These are phyloP conservation scores for Mycena vitilis DNA, from an alignment of 768 basidiomycete species.

Conservation along the genomic window DNA sequence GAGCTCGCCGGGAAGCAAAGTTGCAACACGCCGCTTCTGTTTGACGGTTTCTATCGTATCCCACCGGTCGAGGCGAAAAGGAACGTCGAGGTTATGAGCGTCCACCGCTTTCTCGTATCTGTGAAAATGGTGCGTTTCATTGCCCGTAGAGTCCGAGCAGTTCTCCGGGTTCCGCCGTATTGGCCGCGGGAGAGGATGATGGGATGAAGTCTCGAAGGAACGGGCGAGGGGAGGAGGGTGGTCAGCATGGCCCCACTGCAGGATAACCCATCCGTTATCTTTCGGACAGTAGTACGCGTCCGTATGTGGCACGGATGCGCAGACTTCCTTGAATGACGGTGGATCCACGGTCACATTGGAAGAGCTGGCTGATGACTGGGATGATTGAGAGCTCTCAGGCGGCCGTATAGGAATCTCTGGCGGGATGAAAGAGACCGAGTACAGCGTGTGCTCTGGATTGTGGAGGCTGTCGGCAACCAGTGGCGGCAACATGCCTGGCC, in stretches of 20 bases:
- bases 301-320: constrained; percentile 81
- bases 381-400: constrained; percentile 15
- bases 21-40: constrained; percentile 59
- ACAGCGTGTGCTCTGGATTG: constrained; percentile 78
- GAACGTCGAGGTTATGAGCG: constrained; percentile 72
- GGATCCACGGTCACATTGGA: constrained; percentile 40
- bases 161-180: constrained; percentile 41
- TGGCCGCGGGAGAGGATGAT: constrained; percentile 68
- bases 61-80: constrained; percentile 71
- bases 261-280: constrained; percentile 86
- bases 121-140: constrained; percentile 87
- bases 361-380: constrained; percentile 32
- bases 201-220: constrained; percentile 57
- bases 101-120: constrained; percentile 78
- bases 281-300: constrained; percentile 86
- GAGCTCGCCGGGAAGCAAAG: constrained; percentile 50
- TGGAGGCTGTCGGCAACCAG: constrained; percentile 75
- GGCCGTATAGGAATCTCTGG: constrained; percentile 22
- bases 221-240: constrained; percentile 70
- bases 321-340: constrained; percentile 73
- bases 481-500: constrained; percentile 77
- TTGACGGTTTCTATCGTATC: constrained; percentile 62
- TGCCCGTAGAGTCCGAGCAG: constrained; percentile 43
- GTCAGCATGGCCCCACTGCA: constrained; percentile 74
- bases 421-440: constrained; percentile 49